Evolutionary conservation across 75 land plant genomes (phyloP), one percentile per base, ranked within the genome.

Genomic region (Cunninghamia lanceolata): DNA sequence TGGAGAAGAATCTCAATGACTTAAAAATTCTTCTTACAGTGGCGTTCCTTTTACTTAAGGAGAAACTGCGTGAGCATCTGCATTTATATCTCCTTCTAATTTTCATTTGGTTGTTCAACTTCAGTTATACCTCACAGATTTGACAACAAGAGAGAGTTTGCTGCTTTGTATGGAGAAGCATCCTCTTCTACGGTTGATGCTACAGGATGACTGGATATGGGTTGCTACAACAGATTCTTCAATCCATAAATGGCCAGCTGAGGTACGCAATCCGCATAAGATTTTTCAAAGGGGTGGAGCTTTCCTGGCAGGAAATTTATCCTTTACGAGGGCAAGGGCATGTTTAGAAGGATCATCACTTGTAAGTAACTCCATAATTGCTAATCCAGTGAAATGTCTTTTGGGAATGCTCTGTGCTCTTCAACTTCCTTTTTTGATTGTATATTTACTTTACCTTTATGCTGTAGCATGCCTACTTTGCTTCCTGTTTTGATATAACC

Each of bases 171-270:
- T 88, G 83, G 89, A 93, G 83, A 92, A 96, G 84, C 92, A 95
- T 81, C 99, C 99, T 36, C 91, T 98, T 73, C 68, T 91, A 74
- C 93, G 89, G 74, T 50, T 98, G 85, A 93, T 99, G 19, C 86
- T 98, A 88, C 94, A 98, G 86, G 99, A 96, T 88, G 97, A 98
- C 38, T 89, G 90, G 84, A 87, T 98, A 77, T 98, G 99, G 98
- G 94, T 93, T 85, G 97, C 99, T 1, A 93, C 97, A 15, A 94
- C 99, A 59, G 99, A 98, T 88, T 96, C 99, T 45, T 93, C 97
- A 42, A 85, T 98, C 25, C 83, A 92, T 84, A 94, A 89, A 88
- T 98, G 99, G 99, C 97, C 97, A 83, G 93, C 98, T 71, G 94
- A 96, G 82, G 99, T 89, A 53, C 90, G 87, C 38, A 91, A 87